phyloP scores from a whole-genome alignment of 371 early-diverging fungal genomes.

The Lichtheimia ramosa region DNA sequence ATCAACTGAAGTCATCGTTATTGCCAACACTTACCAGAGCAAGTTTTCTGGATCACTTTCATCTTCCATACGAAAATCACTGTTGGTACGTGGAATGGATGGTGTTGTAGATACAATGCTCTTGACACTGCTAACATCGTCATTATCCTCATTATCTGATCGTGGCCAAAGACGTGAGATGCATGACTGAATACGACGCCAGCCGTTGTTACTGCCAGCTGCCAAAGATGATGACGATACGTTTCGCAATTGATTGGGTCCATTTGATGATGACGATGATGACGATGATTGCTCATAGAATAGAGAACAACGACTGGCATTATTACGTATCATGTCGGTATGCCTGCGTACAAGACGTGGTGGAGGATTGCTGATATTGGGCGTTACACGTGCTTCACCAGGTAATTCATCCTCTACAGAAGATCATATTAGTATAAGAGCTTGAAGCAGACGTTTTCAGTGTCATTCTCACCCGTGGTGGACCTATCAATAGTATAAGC shows the following conservation, averaged over 20 bases:
- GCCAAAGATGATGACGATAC: not conserved
- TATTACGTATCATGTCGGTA: too few species aligned
- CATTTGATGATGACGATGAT: not conserved
- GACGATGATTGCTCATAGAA: too few species aligned
- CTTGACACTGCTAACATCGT: not conserved
- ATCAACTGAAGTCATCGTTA: not conserved
- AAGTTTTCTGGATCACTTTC: constrained; percentile 12
- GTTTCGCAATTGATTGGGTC: not conserved
- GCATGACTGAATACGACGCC: constrained; percentile 6
- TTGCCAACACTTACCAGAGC: constrained; percentile 2
- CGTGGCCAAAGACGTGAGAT: not conserved
- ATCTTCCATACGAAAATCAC: constrained; percentile 1
- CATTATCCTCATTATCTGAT: not conserved
- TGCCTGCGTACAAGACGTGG: too few species aligned
- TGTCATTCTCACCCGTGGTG: too few species aligned
- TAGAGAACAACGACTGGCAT: too few species aligned
- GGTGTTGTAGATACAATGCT: constrained; percentile 1
- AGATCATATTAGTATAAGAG: too few species aligned
- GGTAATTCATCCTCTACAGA: too few species aligned
- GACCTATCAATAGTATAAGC: too few species aligned
- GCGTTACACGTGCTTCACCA: too few species aligned
- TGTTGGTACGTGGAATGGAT: not conserved
- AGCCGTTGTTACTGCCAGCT: not conserved
- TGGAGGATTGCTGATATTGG: too few species aligned
- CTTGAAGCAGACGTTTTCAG: too few species aligned